Conservation (phyloP, 1,139 yeast species). For the Sugiyamaella sp. region DNA sequence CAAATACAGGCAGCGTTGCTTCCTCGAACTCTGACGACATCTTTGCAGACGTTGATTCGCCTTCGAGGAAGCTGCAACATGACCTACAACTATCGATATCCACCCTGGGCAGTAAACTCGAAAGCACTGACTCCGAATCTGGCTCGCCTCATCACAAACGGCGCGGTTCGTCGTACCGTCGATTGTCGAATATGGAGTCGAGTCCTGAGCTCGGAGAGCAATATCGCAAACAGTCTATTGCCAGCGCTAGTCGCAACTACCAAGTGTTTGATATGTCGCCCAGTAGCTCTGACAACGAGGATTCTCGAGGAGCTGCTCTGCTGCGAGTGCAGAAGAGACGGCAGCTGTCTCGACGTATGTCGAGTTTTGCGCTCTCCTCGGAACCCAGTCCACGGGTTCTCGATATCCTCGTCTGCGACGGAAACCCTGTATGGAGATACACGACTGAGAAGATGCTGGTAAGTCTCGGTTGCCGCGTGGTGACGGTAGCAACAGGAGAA, state of each 20-base stretch:
- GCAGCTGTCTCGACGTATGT: conserved; percentile 34
- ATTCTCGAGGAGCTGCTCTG: conserved; percentile 52
- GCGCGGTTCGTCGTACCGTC: conserved; percentile 24
- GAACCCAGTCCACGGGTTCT: conserved; percentile 43
- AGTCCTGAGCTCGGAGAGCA: conserved; percentile 38
- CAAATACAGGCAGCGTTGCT: not conserved
- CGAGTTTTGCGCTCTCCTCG: conserved; percentile 13
- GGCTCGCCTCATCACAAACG: conserved; percentile 21
- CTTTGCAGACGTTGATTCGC: conserved; percentile 10
- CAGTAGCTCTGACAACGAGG: conserved; percentile 72
- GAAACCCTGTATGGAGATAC: conserved; percentile 79
- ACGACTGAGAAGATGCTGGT: conserved; percentile 67
- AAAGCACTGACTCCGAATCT: conserved; percentile 9
- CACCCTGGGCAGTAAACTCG: conserved; percentile 6
- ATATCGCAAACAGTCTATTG: conserved; percentile 35
- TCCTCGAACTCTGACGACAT: conserved; percentile 19
- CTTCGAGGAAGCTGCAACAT: conserved; percentile 17
- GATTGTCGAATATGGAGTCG: conserved; percentile 35
- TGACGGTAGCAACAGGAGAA: conserved; percentile 77
- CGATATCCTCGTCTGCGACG: conserved; percentile 82
- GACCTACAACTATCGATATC: conserved; percentile 22
- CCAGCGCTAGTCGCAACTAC: conserved; percentile 23
- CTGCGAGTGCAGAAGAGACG: conserved; percentile 61
- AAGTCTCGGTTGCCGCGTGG: conserved; percentile 77
- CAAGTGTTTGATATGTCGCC: conserved; percentile 56